Conservation (phyloP, 371 early-diverging fungal genomes). For the Mortierella sp. region DNA sequence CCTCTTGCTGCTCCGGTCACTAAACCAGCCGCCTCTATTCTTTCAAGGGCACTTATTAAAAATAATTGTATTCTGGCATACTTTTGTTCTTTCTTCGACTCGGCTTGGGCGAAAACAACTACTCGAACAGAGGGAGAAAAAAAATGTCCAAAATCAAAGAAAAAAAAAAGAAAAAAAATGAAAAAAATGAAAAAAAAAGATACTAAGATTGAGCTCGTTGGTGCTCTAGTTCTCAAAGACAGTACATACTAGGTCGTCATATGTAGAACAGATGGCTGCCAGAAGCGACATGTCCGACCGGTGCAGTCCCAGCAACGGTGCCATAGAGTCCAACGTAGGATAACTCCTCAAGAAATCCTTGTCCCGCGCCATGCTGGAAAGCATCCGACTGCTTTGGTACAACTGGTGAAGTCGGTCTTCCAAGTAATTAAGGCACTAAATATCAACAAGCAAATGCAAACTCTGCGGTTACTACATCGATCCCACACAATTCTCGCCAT, state of each 20-base stretch:
- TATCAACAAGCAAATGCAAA: background rate
- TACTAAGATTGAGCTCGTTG: too few species aligned
- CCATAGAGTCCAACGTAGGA: slow-evolving; percentile 38
- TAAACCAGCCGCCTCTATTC: background rate
- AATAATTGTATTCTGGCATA: background rate
- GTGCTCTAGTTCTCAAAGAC: slow-evolving; percentile 8
- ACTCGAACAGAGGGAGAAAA: background rate
- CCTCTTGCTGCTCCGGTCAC: slow-evolving; percentile 43
- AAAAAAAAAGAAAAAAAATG: slow-evolving; percentile 12
- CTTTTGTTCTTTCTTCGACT: background rate
- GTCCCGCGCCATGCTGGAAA: slow-evolving; percentile 30
- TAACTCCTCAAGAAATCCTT: slow-evolving; percentile 20
- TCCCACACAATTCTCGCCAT: background rate
- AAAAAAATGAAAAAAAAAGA: slow-evolving; percentile 2
- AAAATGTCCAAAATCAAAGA: background rate
- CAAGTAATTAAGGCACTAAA: slow-evolving; percentile 42
- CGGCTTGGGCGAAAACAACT: background rate
- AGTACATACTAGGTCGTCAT: slow-evolving; percentile 34
- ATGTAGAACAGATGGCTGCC: slow-evolving; percentile 43
- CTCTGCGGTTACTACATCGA: background rate
- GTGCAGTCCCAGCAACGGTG: slow-evolving; percentile 48
- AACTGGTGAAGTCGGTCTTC: slow-evolving; percentile 47
- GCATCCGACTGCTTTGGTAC: slow-evolving; percentile 44
- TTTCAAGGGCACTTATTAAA: too few species aligned
- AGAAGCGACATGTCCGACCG: slow-evolving; percentile 47